Conservation (phyloP, 2,329 filamentous ascomycete species). For the Pseudocercospora cruenta region DNA sequence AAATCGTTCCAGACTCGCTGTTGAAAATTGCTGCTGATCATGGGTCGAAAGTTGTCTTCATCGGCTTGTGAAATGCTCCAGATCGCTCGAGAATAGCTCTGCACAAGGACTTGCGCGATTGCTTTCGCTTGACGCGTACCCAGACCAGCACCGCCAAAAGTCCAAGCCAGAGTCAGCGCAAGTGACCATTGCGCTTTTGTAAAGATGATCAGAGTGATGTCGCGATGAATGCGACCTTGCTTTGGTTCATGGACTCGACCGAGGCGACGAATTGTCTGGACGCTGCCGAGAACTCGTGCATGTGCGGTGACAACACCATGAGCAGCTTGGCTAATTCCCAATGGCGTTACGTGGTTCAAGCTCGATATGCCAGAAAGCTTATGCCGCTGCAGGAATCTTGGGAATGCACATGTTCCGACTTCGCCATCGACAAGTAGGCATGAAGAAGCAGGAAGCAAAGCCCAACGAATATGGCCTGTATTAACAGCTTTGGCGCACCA, state of each 20-base stretch:
- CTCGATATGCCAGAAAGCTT: conserved; percentile 4
- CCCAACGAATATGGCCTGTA: not conserved
- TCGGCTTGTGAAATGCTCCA: not conserved
- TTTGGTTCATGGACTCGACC: not conserved
- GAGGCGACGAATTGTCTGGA: not conserved
- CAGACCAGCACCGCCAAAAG: not conserved
- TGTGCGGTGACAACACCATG: not conserved
- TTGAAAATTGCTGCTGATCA: not conserved
- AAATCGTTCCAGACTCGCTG: conserved; percentile 9
- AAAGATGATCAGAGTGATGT: not conserved
- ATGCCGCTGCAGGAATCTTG: not conserved
- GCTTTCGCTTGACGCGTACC: not conserved
- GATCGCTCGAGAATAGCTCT: conserved; percentile 6
- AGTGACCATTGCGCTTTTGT: not conserved
- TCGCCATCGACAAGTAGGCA: not conserved
- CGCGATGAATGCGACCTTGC: not conserved
- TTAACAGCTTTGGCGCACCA: conserved; percentile 6
- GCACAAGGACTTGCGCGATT: conserved; percentile 10
- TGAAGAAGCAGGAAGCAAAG: conserved; percentile 4
- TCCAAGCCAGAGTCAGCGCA: not conserved
- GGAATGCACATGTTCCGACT: not conserved
- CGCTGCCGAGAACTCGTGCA: not conserved
- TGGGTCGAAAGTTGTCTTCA: not conserved
- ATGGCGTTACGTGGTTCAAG: conserved; percentile 8
- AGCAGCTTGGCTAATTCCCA: not conserved